Evolutionary conservation across 495 filamentous ascomycete genomes (phyloP), one percentile per base, ranked within the genome.

Genomic region (Penicillium lividum): DNA sequence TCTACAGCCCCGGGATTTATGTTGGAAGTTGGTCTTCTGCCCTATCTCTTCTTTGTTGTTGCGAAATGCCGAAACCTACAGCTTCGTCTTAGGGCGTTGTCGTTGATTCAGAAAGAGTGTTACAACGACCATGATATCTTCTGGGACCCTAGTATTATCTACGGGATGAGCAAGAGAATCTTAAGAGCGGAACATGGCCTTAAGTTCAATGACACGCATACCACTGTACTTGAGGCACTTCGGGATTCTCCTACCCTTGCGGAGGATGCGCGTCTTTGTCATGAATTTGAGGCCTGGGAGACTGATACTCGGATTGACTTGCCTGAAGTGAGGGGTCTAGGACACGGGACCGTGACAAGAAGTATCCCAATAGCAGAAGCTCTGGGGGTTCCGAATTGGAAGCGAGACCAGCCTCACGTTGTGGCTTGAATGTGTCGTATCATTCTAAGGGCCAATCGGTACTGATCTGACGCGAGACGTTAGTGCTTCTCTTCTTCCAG

Each of bases 41-140:
- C 45, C 13, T 33, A 49, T 13, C 45, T 56, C 9, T 56, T 50
- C 34, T 56, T 56, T 15, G 45, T 46, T 13, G 25, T 43, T 16
- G 29, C 31, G 44, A 56, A 56, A n/a, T 56, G 54, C 30, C 45
- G 45, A 11, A 36, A 42, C 9, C 54, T 56, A 22, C 54, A 45
- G 18, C 30, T 56, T 29, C 54, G 54, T 5, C 30, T 56, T 5
- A 49, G 40, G 16, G 54, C 54, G 3, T 40, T 56, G 4, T n/a
- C 33, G 2, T 22, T 56, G 45, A 49, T 56, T 10, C 18, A n/a
- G 11, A 25, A 40, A 15, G 45, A 16, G 16, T 40, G 25, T 22
- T 15, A 4, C 5, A 30, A 46, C 18, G 8, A 49, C 5, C 18
- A 22, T 8, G 54, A 56, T 30, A 56, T 50, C 3, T 11, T 56